Evolutionary conservation across 2,329 filamentous ascomycete species (phyloP), one percentile per base, ranked within the genome.

Genomic region (Parafenestella ontariensis): DNA sequence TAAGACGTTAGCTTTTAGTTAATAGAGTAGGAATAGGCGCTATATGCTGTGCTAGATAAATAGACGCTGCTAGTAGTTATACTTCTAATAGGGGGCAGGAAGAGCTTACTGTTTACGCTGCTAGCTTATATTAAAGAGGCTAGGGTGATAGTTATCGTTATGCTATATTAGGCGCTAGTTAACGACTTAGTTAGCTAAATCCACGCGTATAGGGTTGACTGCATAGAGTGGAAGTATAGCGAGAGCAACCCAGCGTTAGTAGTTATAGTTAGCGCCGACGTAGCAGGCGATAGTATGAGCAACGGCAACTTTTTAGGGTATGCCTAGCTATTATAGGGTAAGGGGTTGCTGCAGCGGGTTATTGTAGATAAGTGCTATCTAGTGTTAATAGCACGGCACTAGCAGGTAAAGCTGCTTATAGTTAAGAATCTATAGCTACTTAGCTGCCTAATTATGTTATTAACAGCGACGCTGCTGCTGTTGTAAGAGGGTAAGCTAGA

Each of bases 321-420:
- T 44, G 37, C 37, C 28, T 3, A 18, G 17, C 5, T 53, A 17
- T 28, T 66, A n/a, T 41, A n/a, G 11, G 24, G n/a, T 10, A 58
- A 64, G 34, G 48, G 54, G 17, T 20, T 59, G 10, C 58, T 66
- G 20, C 28, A 46, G 20, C 42, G 46, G 13, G 57, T 68, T 3
- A 54, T 65, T 10, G 33, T 62, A 9, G 45, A 60, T 33, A 44
- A 68, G 59, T 60, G 54, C 61, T 34, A 66, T 62, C 46, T 68
- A 4, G 37, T 46, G 1, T 59, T 66, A 33, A 63, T 42, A 26
- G 26, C 48, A 39, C 46, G 46, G 18, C n/a, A 60, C 58, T 68
- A 26, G 59, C 41, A 34, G 24, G 40, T 21, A 24, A 64, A 61
- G 42, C 49, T 64, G 13, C 21, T n/a, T n/a, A n/a, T n/a, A n/a